Conservation (phyloP, 225 moss, liverwort and hornwort genomes). For the Ulota crispa region DNA sequence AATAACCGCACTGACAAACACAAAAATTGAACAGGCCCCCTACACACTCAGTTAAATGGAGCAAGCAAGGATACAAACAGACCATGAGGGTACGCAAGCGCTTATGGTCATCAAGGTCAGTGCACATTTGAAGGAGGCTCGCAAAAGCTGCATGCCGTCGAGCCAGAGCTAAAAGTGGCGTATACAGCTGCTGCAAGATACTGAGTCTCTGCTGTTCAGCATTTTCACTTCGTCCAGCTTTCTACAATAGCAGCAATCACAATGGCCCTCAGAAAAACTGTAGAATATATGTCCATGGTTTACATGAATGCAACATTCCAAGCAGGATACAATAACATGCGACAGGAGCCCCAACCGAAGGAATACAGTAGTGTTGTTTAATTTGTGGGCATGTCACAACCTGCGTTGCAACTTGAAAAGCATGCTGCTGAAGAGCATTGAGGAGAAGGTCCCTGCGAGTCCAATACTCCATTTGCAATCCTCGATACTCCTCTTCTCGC, state of each 20-base stretch:
- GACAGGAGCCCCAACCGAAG: not conserved
- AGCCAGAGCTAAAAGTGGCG: slow-evolving; percentile 75
- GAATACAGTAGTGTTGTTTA: not conserved
- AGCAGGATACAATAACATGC: not conserved
- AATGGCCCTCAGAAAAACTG: slow-evolving; percentile 16
- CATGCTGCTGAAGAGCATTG: slow-evolving; percentile 74
- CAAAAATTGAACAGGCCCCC: not conserved
- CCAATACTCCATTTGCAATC: slow-evolving; percentile 99
- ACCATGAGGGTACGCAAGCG: slow-evolving; percentile 91
- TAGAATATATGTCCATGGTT: not conserved
- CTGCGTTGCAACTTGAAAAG: slow-evolving; percentile 72
- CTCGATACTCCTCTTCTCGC: slow-evolving; percentile 94
- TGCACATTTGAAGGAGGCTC: slow-evolving; percentile 89
- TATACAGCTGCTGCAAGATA: slow-evolving; percentile 67
- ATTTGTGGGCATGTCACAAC: slow-evolving; percentile 36
- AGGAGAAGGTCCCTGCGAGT: slow-evolving; percentile 81
- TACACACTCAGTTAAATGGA: not conserved
- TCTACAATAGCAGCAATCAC: slow-evolving; percentile 42
- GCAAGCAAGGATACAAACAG: slow-evolving; percentile 13
- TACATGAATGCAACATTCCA: slow-evolving; percentile 5
- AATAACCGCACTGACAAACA: slow-evolving; percentile 7
- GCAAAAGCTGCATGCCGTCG: slow-evolving; percentile 92
- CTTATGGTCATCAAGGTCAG: slow-evolving; percentile 79
- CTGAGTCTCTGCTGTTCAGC: slow-evolving; percentile 60
- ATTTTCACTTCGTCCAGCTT: slow-evolving; percentile 52